These are phyloP conservation scores for Talaromyces thailandensis DNA, from an alignment of 495 filamentous ascomycete genomes.

Conservation along the genomic window DNA sequence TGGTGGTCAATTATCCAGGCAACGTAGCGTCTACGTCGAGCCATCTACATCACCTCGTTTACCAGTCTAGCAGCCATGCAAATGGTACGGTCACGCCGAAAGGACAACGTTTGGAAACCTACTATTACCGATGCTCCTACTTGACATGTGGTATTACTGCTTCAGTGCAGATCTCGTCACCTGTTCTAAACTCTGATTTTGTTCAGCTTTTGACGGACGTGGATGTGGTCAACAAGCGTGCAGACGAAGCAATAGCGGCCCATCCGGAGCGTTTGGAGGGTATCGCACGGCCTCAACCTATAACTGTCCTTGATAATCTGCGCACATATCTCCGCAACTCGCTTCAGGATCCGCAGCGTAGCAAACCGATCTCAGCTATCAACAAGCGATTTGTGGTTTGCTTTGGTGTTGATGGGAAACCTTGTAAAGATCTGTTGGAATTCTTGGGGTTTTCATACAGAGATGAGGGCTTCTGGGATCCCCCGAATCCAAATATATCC, in stretches of 20 bases:
- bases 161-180: conserved; percentile 44
- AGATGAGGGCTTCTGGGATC: conserved; percentile 34
- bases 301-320: conserved; percentile 46
- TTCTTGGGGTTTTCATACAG: conserved; percentile 49
- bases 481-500: conserved; percentile 30
- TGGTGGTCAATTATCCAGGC: conserved; percentile 34
- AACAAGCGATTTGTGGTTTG: conserved; percentile 67
- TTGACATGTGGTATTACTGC: conserved; percentile 44
- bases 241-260: conserved; percentile 40
- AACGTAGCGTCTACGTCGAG: conserved; percentile 11
- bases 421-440: conserved; percentile 53
- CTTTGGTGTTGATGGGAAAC: conserved; percentile 47
- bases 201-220: conserved; percentile 49
- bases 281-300: conserved; percentile 32
- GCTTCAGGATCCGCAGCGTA: conserved; percentile 31
- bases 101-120: conserved; percentile 30
- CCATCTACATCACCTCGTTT: conserved; percentile 42
- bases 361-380: conserved; percentile 49
- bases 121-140: conserved; percentile 52
- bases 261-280: conserved; percentile 54
- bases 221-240: conserved; percentile 39
- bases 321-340: conserved; percentile 55
- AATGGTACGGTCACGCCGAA: conserved; percentile 18
- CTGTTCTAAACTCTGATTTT: conserved; percentile 40
- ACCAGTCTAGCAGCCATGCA: conserved; percentile 24